Evolutionary conservation across 2,329 filamentous ascomycete genomes (phyloP).

Genomic region (Colletotrichum brevisporum): DNA sequence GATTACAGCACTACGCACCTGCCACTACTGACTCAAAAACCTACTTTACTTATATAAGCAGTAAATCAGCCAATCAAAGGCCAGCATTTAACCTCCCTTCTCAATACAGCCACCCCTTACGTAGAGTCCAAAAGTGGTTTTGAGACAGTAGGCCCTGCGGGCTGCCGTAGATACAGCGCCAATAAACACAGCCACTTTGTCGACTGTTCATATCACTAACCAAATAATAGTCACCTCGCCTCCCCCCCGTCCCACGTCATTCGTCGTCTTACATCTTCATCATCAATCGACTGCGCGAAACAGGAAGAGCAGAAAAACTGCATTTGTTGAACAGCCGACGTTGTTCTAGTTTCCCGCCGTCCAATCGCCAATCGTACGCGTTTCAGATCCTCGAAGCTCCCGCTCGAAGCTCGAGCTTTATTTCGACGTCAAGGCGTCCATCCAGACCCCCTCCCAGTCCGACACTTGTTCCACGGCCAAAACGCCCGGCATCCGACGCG

Average conservation of each 20-base stretch:
- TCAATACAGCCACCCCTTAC: no score
- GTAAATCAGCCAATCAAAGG: no score
- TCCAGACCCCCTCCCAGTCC: background rate
- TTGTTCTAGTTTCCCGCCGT: no score
- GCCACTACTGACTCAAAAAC: no score
- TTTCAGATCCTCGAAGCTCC: conserved; percentile 23
- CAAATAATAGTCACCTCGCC: conserved; percentile 13
- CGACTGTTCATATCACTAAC: background rate
- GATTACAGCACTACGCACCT: no score
- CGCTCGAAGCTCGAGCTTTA: conserved; percentile 25
- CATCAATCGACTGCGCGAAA: background rate
- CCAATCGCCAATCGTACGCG: conserved; percentile 1
- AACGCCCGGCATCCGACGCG: background rate
- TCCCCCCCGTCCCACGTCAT: conserved; percentile 9
- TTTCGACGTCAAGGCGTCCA: conserved; percentile 34
- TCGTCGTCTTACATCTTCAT: conserved; percentile 9
- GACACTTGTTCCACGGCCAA: conserved; percentile 5
- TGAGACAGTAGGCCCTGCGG: no score
- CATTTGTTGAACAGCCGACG: background rate
- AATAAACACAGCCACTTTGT: conserved; percentile 31
- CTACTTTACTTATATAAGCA: no score
- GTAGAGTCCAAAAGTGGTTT: no score
- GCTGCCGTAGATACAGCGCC: background rate
- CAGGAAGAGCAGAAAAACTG: background rate
- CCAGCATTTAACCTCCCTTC: no score